Conservation (phyloP, 305 asterid species). For the Solanum chacoense region DNA sequence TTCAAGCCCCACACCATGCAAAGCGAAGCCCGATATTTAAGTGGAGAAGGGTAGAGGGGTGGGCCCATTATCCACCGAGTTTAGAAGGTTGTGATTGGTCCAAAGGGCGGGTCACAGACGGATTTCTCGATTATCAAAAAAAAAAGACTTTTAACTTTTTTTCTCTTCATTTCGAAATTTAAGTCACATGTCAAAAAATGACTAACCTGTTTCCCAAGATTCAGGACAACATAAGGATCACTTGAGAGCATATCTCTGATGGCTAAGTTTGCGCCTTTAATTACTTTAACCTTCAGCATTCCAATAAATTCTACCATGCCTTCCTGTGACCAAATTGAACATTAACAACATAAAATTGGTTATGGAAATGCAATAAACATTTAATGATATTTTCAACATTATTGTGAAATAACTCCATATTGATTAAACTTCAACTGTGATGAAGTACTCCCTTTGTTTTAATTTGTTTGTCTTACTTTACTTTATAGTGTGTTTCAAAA, state of each 20-base stretch:
- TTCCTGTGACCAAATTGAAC: slow-evolving; percentile 36
- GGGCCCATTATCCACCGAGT: no score
- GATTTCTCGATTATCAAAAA: no score
- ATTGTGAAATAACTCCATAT: background rate
- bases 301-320: slow-evolving; percentile 90
- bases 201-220: slow-evolving; percentile 77
- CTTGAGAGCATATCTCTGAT: slow-evolving; percentile 89
- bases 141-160: background rate
- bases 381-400: background rate
- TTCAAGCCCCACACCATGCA: no score
- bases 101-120: no score
- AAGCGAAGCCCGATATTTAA: no score
- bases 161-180: background rate
- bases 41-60: no score
- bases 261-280: slow-evolving; percentile 75
- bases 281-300: slow-evolving; percentile 57
- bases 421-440: background rate
- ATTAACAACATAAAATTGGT: slow-evolving; percentile 4
- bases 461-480: background rate
- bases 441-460: background rate
- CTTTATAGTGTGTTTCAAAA: background rate
- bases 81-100: no score
- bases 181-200: background rate
- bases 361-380: background rate
- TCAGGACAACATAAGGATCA: slow-evolving; percentile 85